phyloP scores from a whole-genome alignment of 495 filamentous ascomycete species.

The Cairneyella variabilis region DNA sequence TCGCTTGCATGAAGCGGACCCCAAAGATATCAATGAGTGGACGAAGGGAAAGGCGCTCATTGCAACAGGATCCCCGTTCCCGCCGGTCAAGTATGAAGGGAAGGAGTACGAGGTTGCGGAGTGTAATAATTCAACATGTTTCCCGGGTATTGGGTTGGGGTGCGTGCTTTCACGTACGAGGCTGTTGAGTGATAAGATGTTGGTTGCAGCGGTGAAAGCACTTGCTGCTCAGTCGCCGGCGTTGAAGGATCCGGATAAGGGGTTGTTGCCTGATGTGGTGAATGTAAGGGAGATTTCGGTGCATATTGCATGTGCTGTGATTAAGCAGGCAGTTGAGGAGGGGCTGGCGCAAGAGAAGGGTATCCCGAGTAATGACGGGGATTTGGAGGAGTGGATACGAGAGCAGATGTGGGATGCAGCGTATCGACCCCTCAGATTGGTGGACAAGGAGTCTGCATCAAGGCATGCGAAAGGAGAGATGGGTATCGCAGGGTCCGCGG shows the following conservation, averaged over 20 bases:
- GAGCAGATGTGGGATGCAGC: conserved; percentile 88
- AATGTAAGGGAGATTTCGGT: conserved; percentile 74
- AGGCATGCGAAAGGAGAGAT: conserved; percentile 57
- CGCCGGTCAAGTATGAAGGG: conserved; percentile 66
- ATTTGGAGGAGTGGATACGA: conserved; percentile 74
- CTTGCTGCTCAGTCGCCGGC: conserved; percentile 69
- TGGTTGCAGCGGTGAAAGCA: conserved; percentile 73
- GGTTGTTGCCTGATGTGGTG: conserved; percentile 72
- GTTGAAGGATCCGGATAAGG: conserved; percentile 44
- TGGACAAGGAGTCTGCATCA: conserved; percentile 45
- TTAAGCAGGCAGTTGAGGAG: conserved; percentile 65
- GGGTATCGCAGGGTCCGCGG: conserved; percentile 36
- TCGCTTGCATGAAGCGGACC: conserved; percentile 75
- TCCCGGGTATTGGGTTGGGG: conserved; percentile 83
- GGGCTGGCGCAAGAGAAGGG: conserved; percentile 56
- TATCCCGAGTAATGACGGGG: conserved; percentile 54
- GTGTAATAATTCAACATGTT: conserved; percentile 88
- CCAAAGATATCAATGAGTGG: conserved; percentile 74
- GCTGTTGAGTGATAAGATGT: conserved; percentile 70
- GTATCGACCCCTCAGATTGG: conserved; percentile 61
- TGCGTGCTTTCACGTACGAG: conserved; percentile 62
- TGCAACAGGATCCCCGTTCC: conserved; percentile 82
- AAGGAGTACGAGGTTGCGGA: conserved; percentile 69
- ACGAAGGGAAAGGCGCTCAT: conserved; percentile 75
- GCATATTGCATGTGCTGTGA: conserved; percentile 74